These are phyloP conservation scores for Agarophyton chilense DNA, from an alignment of 23 red algal genomes.

Conservation along the genomic window DNA sequence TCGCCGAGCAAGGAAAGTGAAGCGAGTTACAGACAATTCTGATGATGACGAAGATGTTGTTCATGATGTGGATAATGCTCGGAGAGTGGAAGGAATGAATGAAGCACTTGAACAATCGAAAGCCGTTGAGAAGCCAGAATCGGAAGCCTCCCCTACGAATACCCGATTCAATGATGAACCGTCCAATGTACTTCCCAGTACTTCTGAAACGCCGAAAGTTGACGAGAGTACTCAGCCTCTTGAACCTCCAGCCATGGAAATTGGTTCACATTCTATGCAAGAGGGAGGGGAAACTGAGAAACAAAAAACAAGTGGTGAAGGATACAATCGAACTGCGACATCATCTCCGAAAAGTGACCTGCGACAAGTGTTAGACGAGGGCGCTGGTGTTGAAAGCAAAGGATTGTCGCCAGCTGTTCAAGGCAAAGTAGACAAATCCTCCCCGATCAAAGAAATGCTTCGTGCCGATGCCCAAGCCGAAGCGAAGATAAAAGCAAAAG, in stretches of 20 bases:
- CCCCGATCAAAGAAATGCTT: background rate
- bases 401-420: background rate
- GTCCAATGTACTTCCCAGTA: background rate
- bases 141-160: too few relatives aligned
- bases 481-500: background rate
- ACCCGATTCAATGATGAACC: too few relatives aligned
- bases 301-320: background rate
- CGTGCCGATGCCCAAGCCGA: background rate
- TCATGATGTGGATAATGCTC: too few relatives aligned
- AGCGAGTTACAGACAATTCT: background rate
- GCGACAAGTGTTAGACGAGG: background rate
- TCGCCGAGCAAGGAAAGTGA: background rate
- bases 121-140: too few relatives aligned
- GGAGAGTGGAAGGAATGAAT: too few relatives aligned
- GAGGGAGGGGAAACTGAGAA: background rate
- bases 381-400: background rate
- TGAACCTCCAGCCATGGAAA: too few relatives aligned
- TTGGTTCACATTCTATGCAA: too few relatives aligned
- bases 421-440: background rate
- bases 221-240: too few relatives aligned
- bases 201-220: too few relatives aligned
- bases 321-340: too few relatives aligned
- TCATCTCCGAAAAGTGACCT: background rate
- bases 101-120: too few relatives aligned
- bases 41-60: constrained; percentile 1